A percentile compares a stretch with the other conserved stretches of the same genome.
Conservation (phyloP, 2,329 filamentous ascomycete species). For the Claviceps sp. region DNA sequence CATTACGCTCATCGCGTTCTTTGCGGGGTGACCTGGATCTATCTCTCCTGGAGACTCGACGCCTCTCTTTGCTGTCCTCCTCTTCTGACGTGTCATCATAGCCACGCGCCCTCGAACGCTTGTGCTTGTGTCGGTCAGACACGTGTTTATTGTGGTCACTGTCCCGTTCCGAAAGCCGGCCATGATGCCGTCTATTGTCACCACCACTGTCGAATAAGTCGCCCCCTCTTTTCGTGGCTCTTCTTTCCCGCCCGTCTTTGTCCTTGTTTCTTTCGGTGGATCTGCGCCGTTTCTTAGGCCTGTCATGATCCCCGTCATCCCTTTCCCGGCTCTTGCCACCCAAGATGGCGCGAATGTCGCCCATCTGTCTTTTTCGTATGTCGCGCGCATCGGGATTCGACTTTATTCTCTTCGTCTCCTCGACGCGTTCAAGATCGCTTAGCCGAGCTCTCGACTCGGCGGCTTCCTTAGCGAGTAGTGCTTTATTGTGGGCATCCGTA, state of each 20-base stretch:
- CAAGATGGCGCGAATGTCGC: slow-evolving; percentile 46
- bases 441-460: slow-evolving; percentile 64
- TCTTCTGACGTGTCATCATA: background rate
- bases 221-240: background rate
- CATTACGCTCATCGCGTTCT: slow-evolving; percentile 9
- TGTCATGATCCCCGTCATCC: background rate
- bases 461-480: slow-evolving; percentile 70
- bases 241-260: background rate
- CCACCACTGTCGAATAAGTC: background rate
- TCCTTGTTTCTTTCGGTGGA: slow-evolving; percentile 10
- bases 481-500: slow-evolving; percentile 79
- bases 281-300: slow-evolving; percentile 1
- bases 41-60: slow-evolving; percentile 8
- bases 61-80: background rate
- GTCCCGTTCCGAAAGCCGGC: slow-evolving; percentile 14
- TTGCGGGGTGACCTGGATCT: slow-evolving; percentile 14
- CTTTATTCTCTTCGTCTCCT: slow-evolving; percentile 30
- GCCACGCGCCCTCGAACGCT: background rate
- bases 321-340: slow-evolving; percentile 26
- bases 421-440: slow-evolving; percentile 40
- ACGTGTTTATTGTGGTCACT: slow-evolving; percentile 4
- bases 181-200: slow-evolving; percentile 10
- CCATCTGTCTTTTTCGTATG: slow-evolving; percentile 44
- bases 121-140: slow-evolving; percentile 5
- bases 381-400: slow-evolving; percentile 34